Percentiles rank a stretch among this genome's conserved stretches.
phyloP scores from a whole-genome alignment of 768 basidiomycete species.

The Austroboletus eburneus region DNA sequence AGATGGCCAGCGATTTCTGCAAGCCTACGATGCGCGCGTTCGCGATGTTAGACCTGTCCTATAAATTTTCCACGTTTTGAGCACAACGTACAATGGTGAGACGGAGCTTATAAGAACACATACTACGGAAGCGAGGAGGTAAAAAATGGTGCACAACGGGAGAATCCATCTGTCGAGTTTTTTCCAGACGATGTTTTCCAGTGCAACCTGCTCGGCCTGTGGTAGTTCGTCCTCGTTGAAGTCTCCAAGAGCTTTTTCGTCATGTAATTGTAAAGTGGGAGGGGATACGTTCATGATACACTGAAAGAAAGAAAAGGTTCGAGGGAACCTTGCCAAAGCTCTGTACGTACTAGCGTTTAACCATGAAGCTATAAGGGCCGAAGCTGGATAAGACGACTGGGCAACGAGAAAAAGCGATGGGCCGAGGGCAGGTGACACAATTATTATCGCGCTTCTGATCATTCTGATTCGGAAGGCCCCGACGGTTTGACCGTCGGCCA shows the following conservation, averaged over 20 bases:
- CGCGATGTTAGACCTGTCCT: conserved; percentile 45
- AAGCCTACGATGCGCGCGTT: conserved; percentile 62
- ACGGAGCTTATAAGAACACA: no score
- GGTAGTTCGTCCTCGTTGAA: conserved; percentile 6
- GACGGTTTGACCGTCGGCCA: no score
- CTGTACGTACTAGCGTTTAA: no score
- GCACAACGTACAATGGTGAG: no score
- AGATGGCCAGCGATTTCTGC: conserved; percentile 42
- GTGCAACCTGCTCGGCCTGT: conserved; percentile 5
- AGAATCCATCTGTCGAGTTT: conserved; percentile 47
- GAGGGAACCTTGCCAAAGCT: no score
- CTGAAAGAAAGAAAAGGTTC: no score
- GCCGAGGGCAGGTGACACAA: no score
- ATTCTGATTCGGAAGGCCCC: no score
- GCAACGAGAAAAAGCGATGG: no score
- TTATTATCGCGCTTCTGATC: no score
- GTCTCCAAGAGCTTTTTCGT: neutral
- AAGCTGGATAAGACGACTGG: no score
- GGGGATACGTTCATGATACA: neutral
- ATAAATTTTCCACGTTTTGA: neutral
- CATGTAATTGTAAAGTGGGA: neutral
- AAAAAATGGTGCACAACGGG: conserved; percentile 47
- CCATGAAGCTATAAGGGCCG: no score
- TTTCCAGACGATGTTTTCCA: conserved; percentile 42
- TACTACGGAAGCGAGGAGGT: conserved; percentile 49